These are phyloP conservation scores for Blastobotrys peoriensis DNA, from an alignment of 805 yeast genomes.

Conservation along the genomic window DNA sequence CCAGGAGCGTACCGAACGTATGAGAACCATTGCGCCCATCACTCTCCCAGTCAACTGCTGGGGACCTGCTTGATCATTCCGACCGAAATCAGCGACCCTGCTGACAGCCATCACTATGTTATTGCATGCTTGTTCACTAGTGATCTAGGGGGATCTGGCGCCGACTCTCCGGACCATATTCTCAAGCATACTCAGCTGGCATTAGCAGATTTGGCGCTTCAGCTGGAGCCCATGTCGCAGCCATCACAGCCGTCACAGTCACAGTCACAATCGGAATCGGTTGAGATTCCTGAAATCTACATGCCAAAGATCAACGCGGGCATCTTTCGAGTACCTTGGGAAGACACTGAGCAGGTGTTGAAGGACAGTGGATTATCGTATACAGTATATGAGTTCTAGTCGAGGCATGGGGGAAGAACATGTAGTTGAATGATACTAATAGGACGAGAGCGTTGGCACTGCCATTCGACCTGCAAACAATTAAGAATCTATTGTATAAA, in stretches of 20 bases:
- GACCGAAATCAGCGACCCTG: conserved; percentile 28
- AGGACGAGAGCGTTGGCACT: no score
- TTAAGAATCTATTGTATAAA: no score
- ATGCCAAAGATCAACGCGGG: conserved; percentile 83
- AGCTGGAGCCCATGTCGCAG: no score
- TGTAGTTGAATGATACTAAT: no score
- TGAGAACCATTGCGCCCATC: conserved; percentile 35
- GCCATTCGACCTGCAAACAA: no score
- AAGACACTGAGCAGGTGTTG: conserved; percentile 51
- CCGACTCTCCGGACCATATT: conserved; percentile 42
- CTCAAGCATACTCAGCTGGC: conserved; percentile 47
- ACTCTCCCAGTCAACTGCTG: conserved; percentile 32
- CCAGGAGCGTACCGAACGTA: conserved; percentile 54
- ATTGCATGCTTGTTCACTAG: conserved; percentile 75
- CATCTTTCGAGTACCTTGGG: conserved; percentile 77
- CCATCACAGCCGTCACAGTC: no score
- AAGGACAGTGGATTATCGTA: conserved; percentile 31
- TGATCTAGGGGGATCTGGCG: conserved; percentile 40
- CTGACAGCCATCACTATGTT: conserved; percentile 21
- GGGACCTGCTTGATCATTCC: conserved; percentile 53
- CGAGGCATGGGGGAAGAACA: no score
- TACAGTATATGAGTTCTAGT: conserved; percentile 43
- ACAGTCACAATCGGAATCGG: conserved; percentile 10
- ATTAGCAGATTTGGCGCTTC: conserved; percentile 39
- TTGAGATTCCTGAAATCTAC: conserved; percentile 32